Conservation (phyloP, 2,329 filamentous ascomycete genomes). For the Cryphonectria parasitica region DNA sequence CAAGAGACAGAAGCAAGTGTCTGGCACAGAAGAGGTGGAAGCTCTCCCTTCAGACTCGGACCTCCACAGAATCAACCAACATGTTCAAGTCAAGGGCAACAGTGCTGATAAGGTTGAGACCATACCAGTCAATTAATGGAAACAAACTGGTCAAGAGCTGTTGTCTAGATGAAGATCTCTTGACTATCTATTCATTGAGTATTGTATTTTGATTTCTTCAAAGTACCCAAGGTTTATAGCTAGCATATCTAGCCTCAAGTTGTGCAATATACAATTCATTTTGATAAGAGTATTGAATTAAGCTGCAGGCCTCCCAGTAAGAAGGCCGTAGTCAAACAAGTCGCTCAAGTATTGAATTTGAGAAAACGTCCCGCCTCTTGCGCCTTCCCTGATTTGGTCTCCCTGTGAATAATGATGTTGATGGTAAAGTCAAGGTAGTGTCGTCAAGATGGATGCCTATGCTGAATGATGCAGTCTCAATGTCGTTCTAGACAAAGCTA, state of each 20-base stretch:
- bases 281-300: too few species aligned
- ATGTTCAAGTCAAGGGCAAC: not conserved
- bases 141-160: not conserved
- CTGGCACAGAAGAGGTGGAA: not conserved
- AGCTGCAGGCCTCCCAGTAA: not conserved
- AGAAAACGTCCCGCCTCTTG: not conserved
- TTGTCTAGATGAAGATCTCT: not conserved
- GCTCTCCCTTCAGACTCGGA: not conserved
- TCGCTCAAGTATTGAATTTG: too few species aligned
- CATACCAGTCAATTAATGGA: not conserved
- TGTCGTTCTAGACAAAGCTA: not conserved
- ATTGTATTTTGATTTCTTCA: too few species aligned
- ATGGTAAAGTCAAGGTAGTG: not conserved
- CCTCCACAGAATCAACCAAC: not conserved
- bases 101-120: not conserved
- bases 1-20: not conserved
- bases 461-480: not conserved
- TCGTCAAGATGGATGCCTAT: not conserved
- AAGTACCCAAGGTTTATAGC: too few species aligned
- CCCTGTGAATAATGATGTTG: not conserved
- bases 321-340: not conserved
- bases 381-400: not conserved
- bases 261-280: too few species aligned
- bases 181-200: too few species aligned
- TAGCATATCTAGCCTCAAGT: too few species aligned